A percentile compares a stretch with the other conserved stretches of the same genome.
phyloP scores from a whole-genome alignment of 2,329 filamentous ascomycete species.

The Microdochium nivale region DNA sequence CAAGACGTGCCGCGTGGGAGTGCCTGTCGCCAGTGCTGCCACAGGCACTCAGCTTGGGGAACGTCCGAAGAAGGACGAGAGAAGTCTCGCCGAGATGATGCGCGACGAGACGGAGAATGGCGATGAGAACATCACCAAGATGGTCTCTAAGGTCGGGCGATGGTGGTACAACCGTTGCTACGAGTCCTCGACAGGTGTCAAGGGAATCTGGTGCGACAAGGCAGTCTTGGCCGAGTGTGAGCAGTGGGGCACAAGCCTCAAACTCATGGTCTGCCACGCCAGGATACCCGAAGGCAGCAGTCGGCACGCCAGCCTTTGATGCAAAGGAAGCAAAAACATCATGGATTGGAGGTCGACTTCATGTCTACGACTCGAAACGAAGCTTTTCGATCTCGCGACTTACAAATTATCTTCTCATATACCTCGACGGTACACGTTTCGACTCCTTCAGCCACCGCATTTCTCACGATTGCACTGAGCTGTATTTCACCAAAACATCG shows the following conservation, averaged over 20 bases:
- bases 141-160: slow-evolving; percentile 82
- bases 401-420: not conserved
- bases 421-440: not conserved
- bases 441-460: too few relatives aligned
- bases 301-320: slow-evolving; percentile 39
- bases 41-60: slow-evolving; percentile 16
- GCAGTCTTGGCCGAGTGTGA: slow-evolving; percentile 76
- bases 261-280: slow-evolving; percentile 84
- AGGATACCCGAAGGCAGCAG: slow-evolving; percentile 58
- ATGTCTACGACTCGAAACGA: too few relatives aligned
- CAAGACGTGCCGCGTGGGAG: slow-evolving; percentile 68
- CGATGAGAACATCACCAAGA: slow-evolving; percentile 82
- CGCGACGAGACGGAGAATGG: slow-evolving; percentile 59
- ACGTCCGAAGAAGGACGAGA: slow-evolving; percentile 31
- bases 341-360: too few relatives aligned
- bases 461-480: too few relatives aligned
- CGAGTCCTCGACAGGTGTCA: slow-evolving; percentile 53
- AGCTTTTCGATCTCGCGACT: too few relatives aligned
- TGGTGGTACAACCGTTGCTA: slow-evolving; percentile 98
- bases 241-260: slow-evolving; percentile 76
- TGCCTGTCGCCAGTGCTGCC: slow-evolving; percentile 54
- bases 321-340: not conserved
- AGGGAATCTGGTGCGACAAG: slow-evolving; percentile 71
- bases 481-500: too few relatives aligned
- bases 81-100: slow-evolving; percentile 63